Base-by-base conservation (phyloP, 345 rosid species). In the Diplotaxis tenuifolia region DNA sequence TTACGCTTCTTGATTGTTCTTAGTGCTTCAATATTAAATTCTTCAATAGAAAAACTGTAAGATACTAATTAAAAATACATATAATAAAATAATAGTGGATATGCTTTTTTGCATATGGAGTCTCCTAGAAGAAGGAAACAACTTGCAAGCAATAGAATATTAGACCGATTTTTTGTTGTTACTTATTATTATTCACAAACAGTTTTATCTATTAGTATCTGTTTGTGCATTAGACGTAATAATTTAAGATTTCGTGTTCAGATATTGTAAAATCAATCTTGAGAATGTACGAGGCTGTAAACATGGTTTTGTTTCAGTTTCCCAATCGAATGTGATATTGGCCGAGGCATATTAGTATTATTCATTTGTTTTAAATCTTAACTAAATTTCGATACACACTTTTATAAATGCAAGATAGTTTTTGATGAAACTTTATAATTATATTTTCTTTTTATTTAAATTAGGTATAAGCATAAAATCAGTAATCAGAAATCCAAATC, bases 1-100 rank as follows among this genome's bases (percentile, higher is more conserved):
- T 62, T 77, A 77, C 69, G 7, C 80, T 77, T 77, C 80, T n/a
- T 77, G 68, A 77, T 71, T 59, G 68, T 65, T 77, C 76, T 77
- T 71, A 71, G 80, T 77, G 76, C 80, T 77, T 71, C 19, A 38
- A 60, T 77, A 65, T 71, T 71, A 12, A 34, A 65, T 50, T 71
- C 64, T 18, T 21, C 38, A 36, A 65, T 71, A 71, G 42, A 52
- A 36, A 65, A 71, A 36, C 20, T 56, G 57, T 65, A 70, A 14
- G 32, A 29, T 65, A 32, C 20, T 47, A 57, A 71, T 71, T 34
- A 9, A 47, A 56, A 27, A 68, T 61, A 31, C 27, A 25, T 71
- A 10, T 53, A 36, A 2, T 60, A 59, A 66, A 65, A 36, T 71
- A 66, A 60, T 52, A 71, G 64, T 71, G 65, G 80, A 77, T 59